Conservation (phyloP, 768 basidiomycete genomes). For the Symmetrospora coprosmae region DNA sequence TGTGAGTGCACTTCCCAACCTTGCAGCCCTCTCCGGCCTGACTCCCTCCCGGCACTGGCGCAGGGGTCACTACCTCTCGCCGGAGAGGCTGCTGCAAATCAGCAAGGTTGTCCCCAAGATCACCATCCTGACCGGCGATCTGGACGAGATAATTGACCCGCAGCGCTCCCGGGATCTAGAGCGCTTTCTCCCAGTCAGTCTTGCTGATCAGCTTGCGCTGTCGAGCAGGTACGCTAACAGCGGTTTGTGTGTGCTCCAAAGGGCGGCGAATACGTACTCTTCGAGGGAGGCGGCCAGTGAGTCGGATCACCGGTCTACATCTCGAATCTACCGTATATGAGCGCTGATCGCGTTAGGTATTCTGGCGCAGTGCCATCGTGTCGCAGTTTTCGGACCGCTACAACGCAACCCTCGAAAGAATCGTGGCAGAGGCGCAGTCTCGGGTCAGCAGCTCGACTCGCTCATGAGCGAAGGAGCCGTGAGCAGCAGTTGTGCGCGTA, state of each 20-base stretch:
- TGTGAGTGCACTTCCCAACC: not conserved
- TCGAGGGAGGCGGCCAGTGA: conserved; percentile 19
- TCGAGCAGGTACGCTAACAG: too few species aligned
- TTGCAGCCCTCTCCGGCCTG: not conserved
- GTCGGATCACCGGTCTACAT: too few species aligned
- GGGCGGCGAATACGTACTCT: conserved; percentile 9
- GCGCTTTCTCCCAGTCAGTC: conserved; percentile 20
- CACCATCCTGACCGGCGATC: conserved; percentile 26
- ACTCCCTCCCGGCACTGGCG: not conserved
- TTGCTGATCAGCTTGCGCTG: too few species aligned
- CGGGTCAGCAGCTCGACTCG: too few species aligned
- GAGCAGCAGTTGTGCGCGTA: too few species aligned
- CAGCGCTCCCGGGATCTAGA: conserved; percentile 20
- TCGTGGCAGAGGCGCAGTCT: not conserved
- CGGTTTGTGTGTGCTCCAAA: too few species aligned
- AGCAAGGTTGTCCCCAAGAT: not conserved
- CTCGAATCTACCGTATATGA: too few species aligned
- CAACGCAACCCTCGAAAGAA: not conserved
- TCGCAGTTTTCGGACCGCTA: not conserved
- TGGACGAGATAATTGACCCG: conserved; percentile 25
- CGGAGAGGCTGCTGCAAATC: not conserved
- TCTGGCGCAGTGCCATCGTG: conserved; percentile 6
- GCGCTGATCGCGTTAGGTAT: too few species aligned
- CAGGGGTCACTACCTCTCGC: conserved; percentile 17
- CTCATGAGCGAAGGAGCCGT: too few species aligned